Base-by-base conservation (phyloP, 2,329 filamentous ascomycete genomes). In the Monosporascus sp. region DNA sequence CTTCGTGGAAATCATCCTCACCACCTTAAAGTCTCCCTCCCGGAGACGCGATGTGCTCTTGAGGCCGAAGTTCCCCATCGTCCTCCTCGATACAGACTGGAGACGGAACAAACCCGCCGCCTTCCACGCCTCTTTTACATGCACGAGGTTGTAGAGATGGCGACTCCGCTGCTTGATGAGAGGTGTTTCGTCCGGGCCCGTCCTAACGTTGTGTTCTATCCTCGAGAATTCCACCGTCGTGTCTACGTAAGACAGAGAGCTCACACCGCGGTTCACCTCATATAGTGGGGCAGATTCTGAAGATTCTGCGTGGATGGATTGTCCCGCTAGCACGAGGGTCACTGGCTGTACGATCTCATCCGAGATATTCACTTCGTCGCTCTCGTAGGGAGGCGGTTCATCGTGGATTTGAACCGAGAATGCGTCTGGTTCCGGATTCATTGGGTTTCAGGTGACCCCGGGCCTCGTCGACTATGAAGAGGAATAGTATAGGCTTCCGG, bases 321-420 rank as follows among this genome's bases (percentile, higher is more conserved):
- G 69, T n/a, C 76, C 77, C 58, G 82, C 77, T 1, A 81, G 59
- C 27, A 70, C 57, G 11, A 58, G 46, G 48, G 57, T 58, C 38
- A 46, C 38, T 22, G 56, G 56, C 20, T 54, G 50, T 15, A 57
- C 38, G 15, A 54, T 27, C n/a, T 54, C 54, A 39, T 53, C 5
- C 11, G 31, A 14, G 31, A 35, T 11, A 3, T 14, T 7, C 31
- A 11, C 31, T 5, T 35, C 31, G 1, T 11, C 31, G 9, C 9
- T 14, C 31, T 35, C 31, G 9, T 35, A 35, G 5, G 31, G 31
- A 14, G 31, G 31, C 31, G 31, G 31, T 35, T 35, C 31, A 35
- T 35, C 31, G 9, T 35, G 11, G 31, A 1, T 35, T 14, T 35
- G 31, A 14, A 14, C 31, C 4, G 31, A 35, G 31, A 14, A 5